A percentile compares a stretch with the other conserved stretches of the same genome.
phyloP scores from a whole-genome alignment of 2,329 filamentous ascomycete species.

The Bretziella fagacearum region DNA sequence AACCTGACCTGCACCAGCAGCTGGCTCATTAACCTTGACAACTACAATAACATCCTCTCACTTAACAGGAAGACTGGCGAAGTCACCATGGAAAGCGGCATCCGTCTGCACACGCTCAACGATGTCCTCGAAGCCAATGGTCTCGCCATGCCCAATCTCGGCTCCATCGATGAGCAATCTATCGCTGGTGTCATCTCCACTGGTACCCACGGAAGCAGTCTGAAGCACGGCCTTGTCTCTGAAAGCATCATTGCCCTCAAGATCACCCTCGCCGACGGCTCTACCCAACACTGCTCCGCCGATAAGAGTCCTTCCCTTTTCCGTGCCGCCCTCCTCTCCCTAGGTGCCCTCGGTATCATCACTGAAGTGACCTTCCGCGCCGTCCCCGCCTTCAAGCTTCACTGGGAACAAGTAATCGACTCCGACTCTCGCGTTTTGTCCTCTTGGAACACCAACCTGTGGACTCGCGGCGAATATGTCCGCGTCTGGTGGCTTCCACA shows the following conservation, averaged over 20 bases:
- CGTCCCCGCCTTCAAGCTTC: conserved; percentile 63
- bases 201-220: conserved; percentile 79
- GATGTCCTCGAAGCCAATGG: conserved; percentile 56
- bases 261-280: conserved; percentile 68
- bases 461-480: conserved; percentile 75
- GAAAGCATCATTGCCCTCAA: conserved; percentile 58
- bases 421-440: conserved; percentile 50
- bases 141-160: conserved; percentile 76
- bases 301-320: conserved; percentile 63
- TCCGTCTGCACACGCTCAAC: conserved; percentile 60
- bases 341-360: conserved; percentile 82
- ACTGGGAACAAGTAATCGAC: conserved; percentile 69
- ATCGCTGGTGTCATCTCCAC: conserved; percentile 86
- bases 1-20: conserved; percentile 83
- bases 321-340: conserved; percentile 67
- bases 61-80: conserved; percentile 49
- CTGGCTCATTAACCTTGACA: conserved; percentile 89
- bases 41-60: conserved; percentile 54
- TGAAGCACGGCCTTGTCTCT: conserved; percentile 68
- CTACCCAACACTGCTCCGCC: conserved; percentile 51
- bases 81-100: conserved; percentile 73
- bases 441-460: conserved; percentile 57
- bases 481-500: conserved; percentile 98
- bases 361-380: conserved; percentile 76
- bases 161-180: conserved; percentile 88